Percentiles rank a stretch among this genome's conserved stretches.
Evolutionary conservation across 495 filamentous ascomycete genomes (phyloP).

Genomic region (Aspergillus ostianus): DNA sequence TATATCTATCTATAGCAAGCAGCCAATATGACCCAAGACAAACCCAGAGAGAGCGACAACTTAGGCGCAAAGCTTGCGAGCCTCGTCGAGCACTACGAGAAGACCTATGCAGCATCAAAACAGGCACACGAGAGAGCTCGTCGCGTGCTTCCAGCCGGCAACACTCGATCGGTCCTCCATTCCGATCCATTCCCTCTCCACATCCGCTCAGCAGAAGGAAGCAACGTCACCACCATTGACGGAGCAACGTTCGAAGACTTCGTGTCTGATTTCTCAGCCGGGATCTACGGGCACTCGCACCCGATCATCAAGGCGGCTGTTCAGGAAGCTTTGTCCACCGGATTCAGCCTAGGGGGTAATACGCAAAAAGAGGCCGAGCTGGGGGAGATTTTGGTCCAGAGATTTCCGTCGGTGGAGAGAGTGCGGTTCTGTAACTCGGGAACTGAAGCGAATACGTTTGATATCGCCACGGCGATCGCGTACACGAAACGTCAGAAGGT

Average conservation of each 20-base stretch:
- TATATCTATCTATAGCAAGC: too few species aligned
- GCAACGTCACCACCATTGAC: slow-evolving; percentile 26
- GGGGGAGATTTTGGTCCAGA: slow-evolving; percentile 23
- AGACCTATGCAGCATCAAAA: too few species aligned
- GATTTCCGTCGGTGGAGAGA: slow-evolving; percentile 30
- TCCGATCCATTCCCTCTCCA: slow-evolving; percentile 55
- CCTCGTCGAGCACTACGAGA: too few species aligned
- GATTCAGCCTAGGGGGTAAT: slow-evolving; percentile 9
- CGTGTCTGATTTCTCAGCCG: slow-evolving; percentile 43
- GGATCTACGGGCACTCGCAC: slow-evolving; percentile 47
- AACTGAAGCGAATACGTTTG: slow-evolving; percentile 53
- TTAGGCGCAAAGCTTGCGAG: too few species aligned
- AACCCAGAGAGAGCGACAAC: too few species aligned
- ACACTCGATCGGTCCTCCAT: slow-evolving; percentile 58
- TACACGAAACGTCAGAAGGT: slow-evolving; percentile 41
- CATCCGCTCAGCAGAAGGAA: slow-evolving; percentile 39
- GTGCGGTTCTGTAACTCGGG: slow-evolving; percentile 53
- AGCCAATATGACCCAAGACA: too few species aligned
- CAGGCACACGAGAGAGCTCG: neutral
- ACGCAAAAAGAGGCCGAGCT: slow-evolving; percentile 7
- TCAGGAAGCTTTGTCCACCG: slow-evolving; percentile 1
- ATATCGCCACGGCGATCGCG: slow-evolving; percentile 29
- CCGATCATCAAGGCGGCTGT: slow-evolving; percentile 30
- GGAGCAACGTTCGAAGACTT: slow-evolving; percentile 32
- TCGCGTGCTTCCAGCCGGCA: slow-evolving; percentile 52